These are phyloP conservation scores for Trametes cingulata DNA, from an alignment of 768 basidiomycete genomes.

Conservation along the genomic window DNA sequence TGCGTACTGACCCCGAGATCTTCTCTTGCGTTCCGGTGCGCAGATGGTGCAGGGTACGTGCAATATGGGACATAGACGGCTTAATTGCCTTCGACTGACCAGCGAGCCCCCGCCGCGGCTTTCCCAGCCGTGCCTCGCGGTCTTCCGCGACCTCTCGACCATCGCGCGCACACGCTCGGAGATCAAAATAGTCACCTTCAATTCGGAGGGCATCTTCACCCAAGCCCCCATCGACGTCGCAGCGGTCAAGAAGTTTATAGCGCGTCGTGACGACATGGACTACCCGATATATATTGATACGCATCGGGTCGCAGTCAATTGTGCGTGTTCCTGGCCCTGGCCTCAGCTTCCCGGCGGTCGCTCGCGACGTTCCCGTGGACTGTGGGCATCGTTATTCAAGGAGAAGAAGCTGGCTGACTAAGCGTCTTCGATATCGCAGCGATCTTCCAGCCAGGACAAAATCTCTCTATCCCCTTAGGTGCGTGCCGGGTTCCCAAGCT, in stretches of 20 bases:
- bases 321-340: slow-evolving; percentile 19
- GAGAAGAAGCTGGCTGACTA: background rate
- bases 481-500: slow-evolving; percentile 16
- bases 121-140: slow-evolving; percentile 32
- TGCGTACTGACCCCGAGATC: slow-evolving; percentile 21
- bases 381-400: background rate
- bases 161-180: slow-evolving; percentile 25
- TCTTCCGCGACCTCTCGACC: slow-evolving; percentile 30
- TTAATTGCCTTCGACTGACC: slow-evolving; percentile 20
- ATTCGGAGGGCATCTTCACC: slow-evolving; percentile 34
- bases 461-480: slow-evolving; percentile 33
- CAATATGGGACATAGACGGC: slow-evolving; percentile 20
- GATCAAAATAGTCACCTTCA: slow-evolving; percentile 33
- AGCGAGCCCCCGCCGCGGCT: slow-evolving; percentile 4
- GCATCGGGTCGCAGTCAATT: slow-evolving; percentile 29
- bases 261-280: slow-evolving; percentile 29
- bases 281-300: slow-evolving; percentile 32
- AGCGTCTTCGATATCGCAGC: slow-evolving; percentile 23
- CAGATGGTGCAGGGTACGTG: slow-evolving; percentile 30
- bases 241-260: slow-evolving; percentile 28
- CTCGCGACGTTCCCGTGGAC: background rate
- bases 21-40: slow-evolving; percentile 4
- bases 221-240: slow-evolving; percentile 27
- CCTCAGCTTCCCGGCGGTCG: slow-evolving; percentile 8
- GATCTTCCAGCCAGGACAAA: slow-evolving; percentile 32